These are phyloP conservation scores for Tylopilus cervinicoccineus DNA, from an alignment of 768 basidiomycete genomes.

Conservation along the genomic window DNA sequence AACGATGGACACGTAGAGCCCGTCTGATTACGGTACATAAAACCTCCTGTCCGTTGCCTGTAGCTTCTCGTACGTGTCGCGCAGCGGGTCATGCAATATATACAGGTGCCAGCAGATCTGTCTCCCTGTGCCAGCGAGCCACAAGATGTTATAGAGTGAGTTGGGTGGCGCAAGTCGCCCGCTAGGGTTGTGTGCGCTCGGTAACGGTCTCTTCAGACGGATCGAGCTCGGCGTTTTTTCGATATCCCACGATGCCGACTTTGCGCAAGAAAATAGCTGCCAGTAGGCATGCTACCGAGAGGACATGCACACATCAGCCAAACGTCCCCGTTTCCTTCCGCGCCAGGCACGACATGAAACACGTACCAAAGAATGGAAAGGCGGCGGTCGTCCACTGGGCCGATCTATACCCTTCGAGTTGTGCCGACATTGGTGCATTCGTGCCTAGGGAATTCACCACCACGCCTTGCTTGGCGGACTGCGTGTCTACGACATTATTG, in stretches of 20 bases:
- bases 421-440: conserved; percentile 33
- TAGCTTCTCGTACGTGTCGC: no score
- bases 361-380: conserved; percentile 54
- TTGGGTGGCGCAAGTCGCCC: no score
- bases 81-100: no score
- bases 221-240: conserved; percentile 1
- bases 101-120: no score
- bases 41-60: no score
- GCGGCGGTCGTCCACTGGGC: conserved; percentile 65
- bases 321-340: no score
- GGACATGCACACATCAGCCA: neutral
- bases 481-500: conserved; percentile 41
- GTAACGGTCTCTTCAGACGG: conserved; percentile 21
- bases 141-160: neutral
- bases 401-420: conserved; percentile 50
- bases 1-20: no score
- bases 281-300: conserved; percentile 27
- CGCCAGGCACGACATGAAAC: neutral
- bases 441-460: conserved; percentile 21
- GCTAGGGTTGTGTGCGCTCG: conserved; percentile 5
- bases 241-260: conserved; percentile 40
- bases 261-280: conserved; percentile 35
- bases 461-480: conserved; percentile 32
- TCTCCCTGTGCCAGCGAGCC: no score
- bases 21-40: no score